These are phyloP conservation scores for Suillus weaverae DNA, from an alignment of 768 basidiomycete genomes.

Conservation along the genomic window DNA sequence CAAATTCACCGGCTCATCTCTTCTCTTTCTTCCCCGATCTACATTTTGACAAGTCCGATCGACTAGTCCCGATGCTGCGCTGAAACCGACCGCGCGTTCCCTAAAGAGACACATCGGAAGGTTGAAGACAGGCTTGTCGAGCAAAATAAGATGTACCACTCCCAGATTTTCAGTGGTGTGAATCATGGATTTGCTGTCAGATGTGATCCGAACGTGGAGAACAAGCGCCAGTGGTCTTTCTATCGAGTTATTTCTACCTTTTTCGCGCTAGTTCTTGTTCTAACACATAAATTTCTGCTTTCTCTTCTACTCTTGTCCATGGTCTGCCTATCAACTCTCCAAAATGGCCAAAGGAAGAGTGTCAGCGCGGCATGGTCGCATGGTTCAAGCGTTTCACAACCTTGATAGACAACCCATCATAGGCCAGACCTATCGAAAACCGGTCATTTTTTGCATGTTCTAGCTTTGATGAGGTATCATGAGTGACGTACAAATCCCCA, in stretches of 20 bases:
- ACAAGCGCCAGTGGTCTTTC: background rate
- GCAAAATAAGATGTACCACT: constrained; percentile 45
- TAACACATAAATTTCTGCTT: background rate
- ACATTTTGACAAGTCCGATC: background rate
- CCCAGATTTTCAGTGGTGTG: constrained; percentile 48
- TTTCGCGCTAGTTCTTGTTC: background rate
- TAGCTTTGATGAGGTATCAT: background rate
- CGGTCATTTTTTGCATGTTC: background rate
- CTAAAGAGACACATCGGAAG: constrained; percentile 43
- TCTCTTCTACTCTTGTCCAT: background rate
- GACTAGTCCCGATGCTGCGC: constrained; percentile 49
- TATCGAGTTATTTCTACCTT: background rate
- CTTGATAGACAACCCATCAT: constrained; percentile 13
- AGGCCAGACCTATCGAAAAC: background rate
- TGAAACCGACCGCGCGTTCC: constrained; percentile 52
- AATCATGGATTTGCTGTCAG: background rate
- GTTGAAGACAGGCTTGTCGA: constrained; percentile 51
- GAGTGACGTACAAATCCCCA: background rate
- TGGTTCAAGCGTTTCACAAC: constrained; percentile 36
- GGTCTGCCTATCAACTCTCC: background rate
- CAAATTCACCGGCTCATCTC: constrained; percentile 32
- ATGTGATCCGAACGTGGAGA: background rate
- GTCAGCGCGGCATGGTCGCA: constrained; percentile 41
- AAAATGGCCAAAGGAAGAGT: constrained; percentile 51
- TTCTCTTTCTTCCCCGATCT: background rate